Conservation (phyloP, 2,329 filamentous ascomycete genomes). For the Fusarium coffeatum region DNA sequence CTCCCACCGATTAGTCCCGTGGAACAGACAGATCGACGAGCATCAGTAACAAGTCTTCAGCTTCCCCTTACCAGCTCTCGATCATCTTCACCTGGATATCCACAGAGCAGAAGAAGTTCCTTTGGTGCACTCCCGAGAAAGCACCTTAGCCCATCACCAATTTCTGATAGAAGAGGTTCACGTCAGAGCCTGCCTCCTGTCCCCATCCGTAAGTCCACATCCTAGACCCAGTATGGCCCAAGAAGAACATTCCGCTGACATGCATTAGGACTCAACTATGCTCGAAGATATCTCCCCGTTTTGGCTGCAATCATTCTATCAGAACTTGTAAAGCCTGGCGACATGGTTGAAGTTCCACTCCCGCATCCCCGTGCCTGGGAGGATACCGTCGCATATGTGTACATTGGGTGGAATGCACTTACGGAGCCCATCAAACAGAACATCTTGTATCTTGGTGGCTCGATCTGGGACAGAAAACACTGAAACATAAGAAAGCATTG, state of each 20-base stretch:
- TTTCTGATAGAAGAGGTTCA: slow-evolving; percentile 21
- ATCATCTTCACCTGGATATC: slow-evolving; percentile 14
- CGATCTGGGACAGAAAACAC: slow-evolving; percentile 47
- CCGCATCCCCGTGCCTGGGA: slow-evolving; percentile 68
- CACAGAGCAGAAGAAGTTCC: slow-evolving; percentile 31
- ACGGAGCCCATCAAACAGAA: slow-evolving; percentile 63
- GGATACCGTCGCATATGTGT: slow-evolving; percentile 66
- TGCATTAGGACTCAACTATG: slow-evolving; percentile 47
- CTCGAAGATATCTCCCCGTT: slow-evolving; percentile 59
- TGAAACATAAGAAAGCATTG: background rate
- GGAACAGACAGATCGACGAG: slow-evolving; percentile 25
- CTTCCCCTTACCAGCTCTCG: slow-evolving; percentile 2
- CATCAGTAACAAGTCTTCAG: slow-evolving; percentile 31
- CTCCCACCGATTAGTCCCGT: slow-evolving; percentile 53
- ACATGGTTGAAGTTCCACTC: slow-evolving; percentile 67
- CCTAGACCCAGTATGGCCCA: too few species aligned
- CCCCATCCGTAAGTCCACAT: slow-evolving; percentile 42
- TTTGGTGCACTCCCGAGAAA: slow-evolving; percentile 7
- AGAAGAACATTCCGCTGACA: slow-evolving; percentile 13
- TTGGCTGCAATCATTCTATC: slow-evolving; percentile 67
- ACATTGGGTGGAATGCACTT: slow-evolving; percentile 60
- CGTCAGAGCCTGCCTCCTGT: slow-evolving; percentile 25
- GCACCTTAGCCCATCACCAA: background rate
- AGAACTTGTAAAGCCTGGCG: slow-evolving; percentile 62
- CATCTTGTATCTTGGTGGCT: slow-evolving; percentile 66